These are phyloP conservation scores for Aspergillus floridensis DNA, from an alignment of 2,329 filamentous ascomycete species.

Conservation along the genomic window DNA sequence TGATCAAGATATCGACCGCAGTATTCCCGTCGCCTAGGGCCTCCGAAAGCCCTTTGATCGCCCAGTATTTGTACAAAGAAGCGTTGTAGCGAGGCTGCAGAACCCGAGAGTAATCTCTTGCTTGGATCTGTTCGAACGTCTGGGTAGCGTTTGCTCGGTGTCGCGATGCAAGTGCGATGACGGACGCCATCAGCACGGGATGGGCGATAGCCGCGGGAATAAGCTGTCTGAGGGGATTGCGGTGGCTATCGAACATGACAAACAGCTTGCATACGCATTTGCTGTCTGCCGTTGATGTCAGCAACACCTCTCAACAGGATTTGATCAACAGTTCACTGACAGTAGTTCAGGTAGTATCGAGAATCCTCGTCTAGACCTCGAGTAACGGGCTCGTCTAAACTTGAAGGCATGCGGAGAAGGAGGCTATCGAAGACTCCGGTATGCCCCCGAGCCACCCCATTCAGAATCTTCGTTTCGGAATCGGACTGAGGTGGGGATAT, in stretches of 20 bases:
- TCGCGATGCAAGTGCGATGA: conserved; percentile 32
- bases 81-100: conserved; percentile 18
- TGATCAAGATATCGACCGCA: conserved; percentile 12
- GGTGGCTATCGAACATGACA: conserved; percentile 32
- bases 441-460: neutral
- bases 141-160: conserved; percentile 30
- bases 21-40: conserved; percentile 5
- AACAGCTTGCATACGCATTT: conserved; percentile 32
- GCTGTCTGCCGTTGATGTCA: conserved; percentile 24
- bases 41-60: conserved; percentile 17
- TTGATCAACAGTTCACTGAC: conserved; percentile 18
- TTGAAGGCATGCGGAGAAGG: neutral
- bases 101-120: neutral
- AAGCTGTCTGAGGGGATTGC: conserved; percentile 32
- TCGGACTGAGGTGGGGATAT: too few relatives aligned
- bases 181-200: conserved; percentile 24
- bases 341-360: conserved; percentile 34
- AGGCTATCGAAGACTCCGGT: neutral
- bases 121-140: conserved; percentile 19
- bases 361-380: conserved; percentile 19
- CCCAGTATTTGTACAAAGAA: conserved; percentile 21
- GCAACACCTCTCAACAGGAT: neutral
- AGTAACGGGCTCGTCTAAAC: conserved; percentile 18
- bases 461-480: too few relatives aligned
- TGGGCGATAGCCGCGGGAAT: conserved; percentile 29